A percentile compares a stretch with the other conserved stretches of the same genome.
Conservation (phyloP, 2,329 filamentous ascomycete species). For the Diaporthe sp. region DNA sequence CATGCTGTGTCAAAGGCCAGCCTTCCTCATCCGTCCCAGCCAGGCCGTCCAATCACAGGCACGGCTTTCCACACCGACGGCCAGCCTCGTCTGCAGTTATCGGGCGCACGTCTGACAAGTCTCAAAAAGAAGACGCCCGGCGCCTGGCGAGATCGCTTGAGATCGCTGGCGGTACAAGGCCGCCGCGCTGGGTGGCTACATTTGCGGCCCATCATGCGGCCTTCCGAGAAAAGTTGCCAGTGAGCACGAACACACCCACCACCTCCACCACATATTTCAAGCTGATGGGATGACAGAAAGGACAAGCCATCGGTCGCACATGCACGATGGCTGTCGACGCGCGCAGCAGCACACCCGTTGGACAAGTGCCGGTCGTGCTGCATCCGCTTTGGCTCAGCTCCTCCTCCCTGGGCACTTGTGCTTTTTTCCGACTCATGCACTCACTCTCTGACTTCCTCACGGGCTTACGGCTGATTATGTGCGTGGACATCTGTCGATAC, state of each 20-base stretch:
- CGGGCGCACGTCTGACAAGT: slow-evolving; percentile 28
- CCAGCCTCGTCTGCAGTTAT: slow-evolving; percentile 27
- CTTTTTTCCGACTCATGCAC: background rate
- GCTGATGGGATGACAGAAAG: background rate
- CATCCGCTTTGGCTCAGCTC: slow-evolving; percentile 25
- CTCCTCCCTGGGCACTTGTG: slow-evolving; percentile 1
- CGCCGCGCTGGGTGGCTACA: slow-evolving; percentile 14
- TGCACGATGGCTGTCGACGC: slow-evolving; percentile 22
- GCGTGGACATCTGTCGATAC: background rate
- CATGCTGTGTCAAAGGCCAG: background rate
- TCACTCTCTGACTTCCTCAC: background rate
- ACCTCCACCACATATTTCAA: background rate
- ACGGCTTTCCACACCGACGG: background rate
- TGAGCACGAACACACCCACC: slow-evolving; percentile 5
- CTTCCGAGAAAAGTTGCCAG: slow-evolving; percentile 24
- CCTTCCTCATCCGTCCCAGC: background rate
- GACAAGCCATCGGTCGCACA: slow-evolving; percentile 24
- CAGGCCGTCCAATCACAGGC: slow-evolving; percentile 8
- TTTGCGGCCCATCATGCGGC: slow-evolving; percentile 13
- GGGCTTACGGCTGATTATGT: background rate
- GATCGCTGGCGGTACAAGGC: slow-evolving; percentile 7
- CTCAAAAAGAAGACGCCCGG: slow-evolving; percentile 15
- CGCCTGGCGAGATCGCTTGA: slow-evolving; percentile 19
- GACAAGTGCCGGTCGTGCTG: slow-evolving; percentile 24
- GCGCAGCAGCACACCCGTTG: background rate